Conservation (phyloP, 208 protist genomes). For the Trypanosoma avium region DNA sequence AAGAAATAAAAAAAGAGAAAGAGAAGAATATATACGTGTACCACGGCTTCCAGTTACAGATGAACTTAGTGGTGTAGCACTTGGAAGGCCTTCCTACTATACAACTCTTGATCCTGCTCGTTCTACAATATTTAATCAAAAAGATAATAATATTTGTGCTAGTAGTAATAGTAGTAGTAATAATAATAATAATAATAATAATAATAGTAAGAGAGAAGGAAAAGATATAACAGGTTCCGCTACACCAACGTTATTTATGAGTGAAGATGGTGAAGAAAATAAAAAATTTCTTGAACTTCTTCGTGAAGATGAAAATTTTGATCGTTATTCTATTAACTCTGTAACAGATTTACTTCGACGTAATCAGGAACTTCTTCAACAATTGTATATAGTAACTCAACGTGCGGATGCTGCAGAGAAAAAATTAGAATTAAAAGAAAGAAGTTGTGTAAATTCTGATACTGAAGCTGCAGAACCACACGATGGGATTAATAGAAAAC, state of each 20-base stretch:
- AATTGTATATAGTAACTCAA: constrained; percentile 64
- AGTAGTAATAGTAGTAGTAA: background rate
- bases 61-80: constrained; percentile 59
- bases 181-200: background rate
- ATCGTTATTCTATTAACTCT: constrained; percentile 65
- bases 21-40: constrained; percentile 19
- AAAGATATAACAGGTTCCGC: background rate
- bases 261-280: constrained; percentile 34
- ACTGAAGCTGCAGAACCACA: constrained; percentile 18
- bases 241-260: constrained; percentile 23
- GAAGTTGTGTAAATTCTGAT: constrained; percentile 13
- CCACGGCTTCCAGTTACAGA: constrained; percentile 51
- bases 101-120: constrained; percentile 29
- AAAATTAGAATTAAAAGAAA: background rate
- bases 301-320: constrained; percentile 55
- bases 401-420: constrained; percentile 8
- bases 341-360: constrained; percentile 65
- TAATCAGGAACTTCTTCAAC: constrained; percentile 75
- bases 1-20: too few relatives aligned
- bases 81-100: constrained; percentile 49
- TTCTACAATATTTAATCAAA: constrained; percentile 14
- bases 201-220: constrained; percentile 16
- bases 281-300: constrained; percentile 44
- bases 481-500: background rate
- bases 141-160: background rate